These are phyloP conservation scores for Cladorrhinum samala DNA, from an alignment of 495 filamentous ascomycete genomes.

Conservation along the genomic window DNA sequence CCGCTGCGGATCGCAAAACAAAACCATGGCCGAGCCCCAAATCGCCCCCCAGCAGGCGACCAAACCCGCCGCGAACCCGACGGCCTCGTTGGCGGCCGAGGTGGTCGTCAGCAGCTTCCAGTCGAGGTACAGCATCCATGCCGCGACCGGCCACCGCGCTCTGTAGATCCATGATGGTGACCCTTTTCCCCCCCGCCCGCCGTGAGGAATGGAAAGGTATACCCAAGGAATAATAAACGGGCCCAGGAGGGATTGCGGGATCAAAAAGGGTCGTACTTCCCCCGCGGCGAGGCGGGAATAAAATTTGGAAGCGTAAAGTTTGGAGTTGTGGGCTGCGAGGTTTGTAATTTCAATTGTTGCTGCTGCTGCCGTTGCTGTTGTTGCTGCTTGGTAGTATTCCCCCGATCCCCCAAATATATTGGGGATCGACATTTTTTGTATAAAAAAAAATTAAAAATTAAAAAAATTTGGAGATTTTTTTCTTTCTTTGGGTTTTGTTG, in stretches of 20 bases:
- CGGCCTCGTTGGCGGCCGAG: constrained; percentile 49
- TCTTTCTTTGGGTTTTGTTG: too few species aligned
- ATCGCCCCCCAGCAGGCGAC: constrained; percentile 59
- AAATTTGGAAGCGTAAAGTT: constrained; percentile 10
- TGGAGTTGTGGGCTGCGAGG: background rate
- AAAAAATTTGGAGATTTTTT: too few species aligned
- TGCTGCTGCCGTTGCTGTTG: constrained; percentile 37
- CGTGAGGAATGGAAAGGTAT: constrained; percentile 57
- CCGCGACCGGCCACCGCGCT: constrained; percentile 50
- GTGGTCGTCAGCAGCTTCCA: constrained; percentile 43
- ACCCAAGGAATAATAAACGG: constrained; percentile 45
- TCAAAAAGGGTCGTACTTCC: constrained; percentile 45
- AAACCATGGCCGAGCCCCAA: constrained; percentile 55
- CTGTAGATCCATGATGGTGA: constrained; percentile 40
- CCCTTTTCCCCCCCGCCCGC: too few species aligned
- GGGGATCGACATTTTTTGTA: too few species aligned
- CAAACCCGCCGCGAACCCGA: constrained; percentile 64
- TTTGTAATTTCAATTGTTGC: background rate
- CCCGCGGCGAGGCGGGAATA: constrained; percentile 21
- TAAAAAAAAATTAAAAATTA: too few species aligned
- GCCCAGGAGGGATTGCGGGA: constrained; percentile 50
- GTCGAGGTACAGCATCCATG: constrained; percentile 31
- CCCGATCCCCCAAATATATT: too few species aligned
- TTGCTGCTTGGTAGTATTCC: too few species aligned
- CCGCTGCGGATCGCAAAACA: constrained; percentile 59